Evolutionary conservation across 371 early-diverging fungal genomes (phyloP).

Genomic region (Zychaea mexicana): DNA sequence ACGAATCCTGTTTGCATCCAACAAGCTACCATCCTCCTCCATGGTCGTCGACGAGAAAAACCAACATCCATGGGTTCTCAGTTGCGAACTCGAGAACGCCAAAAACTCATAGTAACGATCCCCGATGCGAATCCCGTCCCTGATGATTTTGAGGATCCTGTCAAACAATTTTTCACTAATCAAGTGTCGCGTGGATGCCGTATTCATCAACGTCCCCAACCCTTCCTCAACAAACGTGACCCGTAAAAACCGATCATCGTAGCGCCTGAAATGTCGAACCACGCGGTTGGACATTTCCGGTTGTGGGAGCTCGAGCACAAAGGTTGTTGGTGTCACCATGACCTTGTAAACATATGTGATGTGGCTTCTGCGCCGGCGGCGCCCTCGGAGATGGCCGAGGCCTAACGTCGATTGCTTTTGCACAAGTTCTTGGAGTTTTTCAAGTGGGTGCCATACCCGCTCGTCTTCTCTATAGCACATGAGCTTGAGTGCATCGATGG

Average conservation of each 20-base stretch:
- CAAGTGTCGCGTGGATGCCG: constrained; percentile 12
- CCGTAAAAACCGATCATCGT: constrained; percentile 63
- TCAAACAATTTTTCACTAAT: constrained; percentile 33
- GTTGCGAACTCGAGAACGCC: constrained; percentile 64
- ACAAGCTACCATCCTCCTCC: too few species aligned
- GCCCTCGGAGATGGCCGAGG: background rate
- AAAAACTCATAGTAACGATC: constrained; percentile 66
- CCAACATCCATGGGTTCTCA: constrained; percentile 71
- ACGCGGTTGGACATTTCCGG: constrained; percentile 65
- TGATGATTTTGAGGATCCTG: constrained; percentile 45
- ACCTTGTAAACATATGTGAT: constrained; percentile 45
- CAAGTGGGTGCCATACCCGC: constrained; percentile 1
- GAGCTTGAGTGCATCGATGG: background rate
- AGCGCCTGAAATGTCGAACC: constrained; percentile 45
- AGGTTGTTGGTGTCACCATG: constrained; percentile 59
- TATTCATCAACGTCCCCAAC: constrained; percentile 14
- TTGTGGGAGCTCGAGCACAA: constrained; percentile 54
- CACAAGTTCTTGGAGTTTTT: background rate
- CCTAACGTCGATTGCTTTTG: background rate
- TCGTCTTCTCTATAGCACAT: constrained; percentile 8
- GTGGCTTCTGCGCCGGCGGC: background rate
- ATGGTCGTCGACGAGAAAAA: constrained; percentile 56
- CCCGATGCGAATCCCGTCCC: constrained; percentile 59
- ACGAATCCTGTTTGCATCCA: constrained; percentile 53
- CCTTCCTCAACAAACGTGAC: constrained; percentile 73